Percentiles rank a stretch among this genome's conserved stretches.
phyloP scores from a whole-genome alignment of 1,284 basidiomycete genomes.

The Rhodotorula sp. region DNA sequence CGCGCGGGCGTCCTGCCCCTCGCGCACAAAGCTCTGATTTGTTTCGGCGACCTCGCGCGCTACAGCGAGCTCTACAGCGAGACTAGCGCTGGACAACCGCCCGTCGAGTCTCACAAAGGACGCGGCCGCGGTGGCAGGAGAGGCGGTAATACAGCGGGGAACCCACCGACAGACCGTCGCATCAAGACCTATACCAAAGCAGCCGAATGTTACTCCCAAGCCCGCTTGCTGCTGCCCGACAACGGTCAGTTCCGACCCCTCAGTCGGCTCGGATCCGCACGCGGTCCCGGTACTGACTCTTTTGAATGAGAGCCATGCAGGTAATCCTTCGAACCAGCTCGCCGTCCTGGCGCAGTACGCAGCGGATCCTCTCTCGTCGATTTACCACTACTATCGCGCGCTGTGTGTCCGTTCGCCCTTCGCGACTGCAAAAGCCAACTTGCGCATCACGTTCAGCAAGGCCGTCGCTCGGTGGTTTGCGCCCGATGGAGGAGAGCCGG shows the following conservation, averaged over 20 bases:
- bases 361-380: slow-evolving; percentile 72
- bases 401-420: slow-evolving; percentile 83
- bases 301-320: slow-evolving; percentile 49
- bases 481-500: slow-evolving; percentile 46
- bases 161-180: slow-evolving; percentile 4
- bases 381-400: slow-evolving; percentile 87
- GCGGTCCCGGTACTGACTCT: background rate
- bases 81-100: background rate
- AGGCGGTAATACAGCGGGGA: slow-evolving; percentile 33
- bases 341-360: slow-evolving; percentile 86
- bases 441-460: slow-evolving; percentile 68
- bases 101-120: background rate
- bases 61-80: slow-evolving; percentile 89
- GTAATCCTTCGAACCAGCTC: slow-evolving; percentile 91
- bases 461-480: slow-evolving; percentile 51
- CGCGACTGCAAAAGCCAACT: slow-evolving; percentile 80
- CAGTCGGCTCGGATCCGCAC: no score
- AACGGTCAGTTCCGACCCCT: slow-evolving; percentile 50
- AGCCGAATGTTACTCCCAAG: slow-evolving; percentile 77
- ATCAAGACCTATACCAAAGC: slow-evolving; percentile 68
- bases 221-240: slow-evolving; percentile 72
- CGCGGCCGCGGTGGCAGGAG: slow-evolving; percentile 31
- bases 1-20: slow-evolving; percentile 60
- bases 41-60: slow-evolving; percentile 86
- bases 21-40: slow-evolving; percentile 83